Percentiles rank a stretch among this genome's conserved stretches.
Evolutionary conservation across 129 eudicot genomes (phyloP).

Genomic region (Flaveria ramosissima): DNA sequence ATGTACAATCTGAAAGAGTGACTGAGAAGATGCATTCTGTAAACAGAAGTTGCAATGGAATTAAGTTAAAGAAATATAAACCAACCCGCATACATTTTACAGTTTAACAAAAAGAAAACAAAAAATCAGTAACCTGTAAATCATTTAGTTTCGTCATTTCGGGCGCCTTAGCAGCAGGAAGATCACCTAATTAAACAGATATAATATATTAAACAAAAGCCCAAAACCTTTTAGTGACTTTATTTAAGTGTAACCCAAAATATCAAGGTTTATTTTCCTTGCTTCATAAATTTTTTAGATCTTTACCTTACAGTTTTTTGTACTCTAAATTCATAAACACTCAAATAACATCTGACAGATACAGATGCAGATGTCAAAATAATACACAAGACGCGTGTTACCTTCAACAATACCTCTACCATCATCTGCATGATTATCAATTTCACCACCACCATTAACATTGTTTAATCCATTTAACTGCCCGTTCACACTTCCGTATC

Average conservation of each 20-base stretch:
- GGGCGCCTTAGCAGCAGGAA: constrained; percentile 49
- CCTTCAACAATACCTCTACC: constrained; percentile 40
- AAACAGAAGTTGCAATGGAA: constrained; percentile 28
- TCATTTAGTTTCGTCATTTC: constrained; percentile 60
- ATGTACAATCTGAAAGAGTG: constrained; percentile 64
- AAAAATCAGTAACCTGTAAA: constrained; percentile 56
- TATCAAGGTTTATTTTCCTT: not conserved
- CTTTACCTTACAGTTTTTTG: not conserved
- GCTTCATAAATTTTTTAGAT: not conserved
- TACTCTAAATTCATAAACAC: not conserved
- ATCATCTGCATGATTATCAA: constrained; percentile 36
- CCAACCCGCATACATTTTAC: not conserved
- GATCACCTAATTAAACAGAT: constrained; percentile 27
- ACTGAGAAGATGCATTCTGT: constrained; percentile 76
- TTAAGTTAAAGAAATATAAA: constrained; percentile 11
- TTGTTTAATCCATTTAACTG: constrained; percentile 43
- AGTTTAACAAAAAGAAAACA: not conserved
- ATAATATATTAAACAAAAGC: constrained; percentile 2
- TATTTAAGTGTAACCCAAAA: not conserved
- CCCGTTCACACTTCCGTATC: constrained; percentile 45
- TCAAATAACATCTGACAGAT: not conserved
- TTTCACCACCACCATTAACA: constrained; percentile 34
- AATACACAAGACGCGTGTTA: constrained; percentile 14
- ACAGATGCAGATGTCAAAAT: constrained; percentile 2
- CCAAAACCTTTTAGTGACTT: not conserved